Evolutionary conservation across 805 yeast genomes (phyloP).

Genomic region (Candida pini): DNA sequence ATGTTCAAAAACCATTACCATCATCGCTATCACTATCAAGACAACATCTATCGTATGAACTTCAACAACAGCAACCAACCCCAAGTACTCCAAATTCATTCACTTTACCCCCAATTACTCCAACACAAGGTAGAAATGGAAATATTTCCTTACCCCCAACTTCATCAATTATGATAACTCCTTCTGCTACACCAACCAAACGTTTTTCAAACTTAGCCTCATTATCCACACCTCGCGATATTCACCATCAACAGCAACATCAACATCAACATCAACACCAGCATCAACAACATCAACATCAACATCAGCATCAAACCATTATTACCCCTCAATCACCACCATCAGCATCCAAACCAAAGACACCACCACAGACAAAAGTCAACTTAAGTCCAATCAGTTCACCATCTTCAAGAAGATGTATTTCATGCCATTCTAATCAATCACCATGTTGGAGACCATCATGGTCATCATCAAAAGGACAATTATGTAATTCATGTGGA

Average conservation of each 20-base stretch:
- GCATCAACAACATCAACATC: neutral
- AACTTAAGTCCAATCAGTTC: conserved; percentile 3
- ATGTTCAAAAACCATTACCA: too few relatives aligned
- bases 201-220: too few relatives aligned
- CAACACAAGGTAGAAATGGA: neutral
- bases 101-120: too few relatives aligned
- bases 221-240: conserved; percentile 3
- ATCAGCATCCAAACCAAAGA: neutral
- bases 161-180: neutral
- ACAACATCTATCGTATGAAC: too few relatives aligned
- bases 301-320: too few relatives aligned
- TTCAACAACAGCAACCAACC: too few relatives aligned
- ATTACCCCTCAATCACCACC: neutral
- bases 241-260: conserved; percentile 3
- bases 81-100: too few relatives aligned
- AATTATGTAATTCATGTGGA: conserved; percentile 94
- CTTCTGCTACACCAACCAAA: too few relatives aligned
- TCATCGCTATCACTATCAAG: neutral
- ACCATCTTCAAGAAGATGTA: conserved; percentile 52
- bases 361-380: neutral
- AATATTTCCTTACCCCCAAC: neutral
- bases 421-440: conserved; percentile 84
- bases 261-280: conserved; percentile 1
- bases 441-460: conserved; percentile 99
- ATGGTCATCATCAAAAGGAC: conserved; percentile 90